Base-by-base conservation (phyloP, 306 rosid species). In the Medicago ruthenica region DNA sequence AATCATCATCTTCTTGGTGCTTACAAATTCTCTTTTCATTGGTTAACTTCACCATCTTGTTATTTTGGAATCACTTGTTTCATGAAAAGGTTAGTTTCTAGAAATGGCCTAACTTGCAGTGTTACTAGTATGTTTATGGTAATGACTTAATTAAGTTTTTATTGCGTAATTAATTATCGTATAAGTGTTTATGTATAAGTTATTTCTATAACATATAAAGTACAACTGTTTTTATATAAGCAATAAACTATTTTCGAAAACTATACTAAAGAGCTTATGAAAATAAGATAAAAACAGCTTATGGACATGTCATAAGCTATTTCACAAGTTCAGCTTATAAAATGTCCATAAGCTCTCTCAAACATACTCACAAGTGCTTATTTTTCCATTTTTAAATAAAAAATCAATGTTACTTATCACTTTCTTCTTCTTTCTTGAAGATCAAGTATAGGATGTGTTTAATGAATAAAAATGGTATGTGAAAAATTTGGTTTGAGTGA, bases 31-130 rank as follows among this genome's bases (percentile, higher is more conserved):
- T 78, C 63, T 73, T 71, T 58, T 41, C 36, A 61, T 76, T 48
- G 58, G 42, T 37, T 68, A 44, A 66, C 41, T 36, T 66, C 48
- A 66, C 14, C 64, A 17, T 84, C 63, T 27, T 67, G 42, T 37
- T 63, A 77, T 65, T 47, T 74, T 62, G 63, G 67, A n/a, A 60
- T 75, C 65, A 37, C 74, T 36, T 76, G 71, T 59, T 50, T 70
- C 67, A 65, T 57, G 69, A 73, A 79, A 80, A 76, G 80, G 76
- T 74, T 55, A 69, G 81, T 69, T 77, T 68, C 76, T 73, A 39
- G 14, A 36, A 74, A 27, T 74, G 62, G 58, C 63, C 68, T 83
- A 20, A 73, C 16, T 37, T 65, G 22, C 18, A 13, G 31, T 39
- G 36, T 31, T 31, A 31, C 36, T 31, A n/a, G 18, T 47, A 63